phyloP scores from a whole-genome alignment of 2,329 filamentous ascomycete genomes.

The Pestalotiopsis sp. region DNA sequence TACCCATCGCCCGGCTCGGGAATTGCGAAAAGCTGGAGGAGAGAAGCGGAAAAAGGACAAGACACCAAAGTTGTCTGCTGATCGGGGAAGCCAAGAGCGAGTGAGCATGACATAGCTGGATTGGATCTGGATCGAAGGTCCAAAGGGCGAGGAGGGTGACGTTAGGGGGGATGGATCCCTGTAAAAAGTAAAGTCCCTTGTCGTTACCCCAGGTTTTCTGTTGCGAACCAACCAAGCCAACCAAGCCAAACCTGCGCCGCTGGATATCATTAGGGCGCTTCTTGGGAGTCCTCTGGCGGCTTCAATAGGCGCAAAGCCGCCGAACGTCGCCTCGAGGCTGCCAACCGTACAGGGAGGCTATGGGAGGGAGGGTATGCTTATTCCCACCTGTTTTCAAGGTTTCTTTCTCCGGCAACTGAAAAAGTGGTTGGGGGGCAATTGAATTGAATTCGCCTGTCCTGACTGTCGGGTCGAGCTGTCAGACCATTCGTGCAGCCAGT shows the following conservation, averaged over 20 bases:
- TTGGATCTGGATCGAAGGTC: background rate
- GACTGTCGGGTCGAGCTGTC: no score
- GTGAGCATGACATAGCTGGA: constrained; percentile 1
- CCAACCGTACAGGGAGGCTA: no score
- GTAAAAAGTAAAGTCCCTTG: background rate
- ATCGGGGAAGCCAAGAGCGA: background rate
- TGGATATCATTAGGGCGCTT: background rate
- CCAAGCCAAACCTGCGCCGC: background rate
- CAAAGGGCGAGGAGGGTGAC: background rate
- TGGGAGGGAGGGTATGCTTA: no score
- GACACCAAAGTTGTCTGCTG: background rate
- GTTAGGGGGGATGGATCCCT: background rate
- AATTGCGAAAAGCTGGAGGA: background rate
- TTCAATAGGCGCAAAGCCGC: no score
- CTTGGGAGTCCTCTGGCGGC: background rate
- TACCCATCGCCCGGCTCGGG: background rate
- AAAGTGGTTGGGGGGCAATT: no score
- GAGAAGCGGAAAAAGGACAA: background rate
- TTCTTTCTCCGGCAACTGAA: no score
- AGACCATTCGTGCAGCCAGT: no score
- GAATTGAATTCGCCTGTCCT: no score
- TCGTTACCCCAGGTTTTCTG: constrained; percentile 2
- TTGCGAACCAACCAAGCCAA: background rate
- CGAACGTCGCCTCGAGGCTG: no score
- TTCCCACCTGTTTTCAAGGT: no score